Evolutionary conservation across 2,329 filamentous ascomycete genomes (phyloP).

Genomic region (Septoria linicola): DNA sequence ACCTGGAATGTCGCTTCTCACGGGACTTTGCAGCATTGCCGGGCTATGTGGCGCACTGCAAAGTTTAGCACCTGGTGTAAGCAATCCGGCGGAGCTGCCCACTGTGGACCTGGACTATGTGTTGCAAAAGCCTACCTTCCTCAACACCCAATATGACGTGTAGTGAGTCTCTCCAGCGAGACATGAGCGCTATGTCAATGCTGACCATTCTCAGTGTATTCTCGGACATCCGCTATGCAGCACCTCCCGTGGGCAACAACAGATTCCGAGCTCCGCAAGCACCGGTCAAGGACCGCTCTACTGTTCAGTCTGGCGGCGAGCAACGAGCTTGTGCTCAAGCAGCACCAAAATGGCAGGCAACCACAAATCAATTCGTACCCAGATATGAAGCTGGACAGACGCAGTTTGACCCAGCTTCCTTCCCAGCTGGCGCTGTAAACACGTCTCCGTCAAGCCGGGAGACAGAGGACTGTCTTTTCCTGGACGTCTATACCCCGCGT

Average conservation of each 20-base stretch:
- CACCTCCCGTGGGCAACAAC: conserved; percentile 52
- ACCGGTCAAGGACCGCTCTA: conserved; percentile 43
- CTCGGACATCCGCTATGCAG: conserved; percentile 57
- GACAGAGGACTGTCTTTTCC: conserved; percentile 44
- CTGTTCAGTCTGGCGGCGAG: conserved; percentile 48
- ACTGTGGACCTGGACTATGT: conserved; percentile 56
- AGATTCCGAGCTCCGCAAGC: conserved; percentile 50
- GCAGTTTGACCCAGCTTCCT: conserved; percentile 21
- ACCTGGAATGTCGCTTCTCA: conserved; percentile 1
- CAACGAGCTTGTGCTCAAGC: conserved; percentile 49
- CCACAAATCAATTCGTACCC: conserved; percentile 38
- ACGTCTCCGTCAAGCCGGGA: conserved; percentile 33
- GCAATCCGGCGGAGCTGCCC: conserved; percentile 36
- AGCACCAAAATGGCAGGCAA: conserved; percentile 45
- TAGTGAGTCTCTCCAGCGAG: conserved; percentile 14
- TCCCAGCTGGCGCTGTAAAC: conserved; percentile 13
- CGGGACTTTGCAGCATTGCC: neutral
- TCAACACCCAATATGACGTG: conserved; percentile 39
- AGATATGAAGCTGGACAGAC: conserved; percentile 27
- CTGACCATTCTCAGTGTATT: conserved; percentile 48
- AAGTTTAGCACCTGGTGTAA: neutral
- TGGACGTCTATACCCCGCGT: conserved; percentile 43
- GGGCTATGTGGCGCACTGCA: neutral
- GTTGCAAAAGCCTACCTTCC: conserved; percentile 49
- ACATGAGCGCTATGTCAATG: neutral